Conservation (phyloP, 2,329 filamentous ascomycete species). For the Nigrospora sphaerica region DNA sequence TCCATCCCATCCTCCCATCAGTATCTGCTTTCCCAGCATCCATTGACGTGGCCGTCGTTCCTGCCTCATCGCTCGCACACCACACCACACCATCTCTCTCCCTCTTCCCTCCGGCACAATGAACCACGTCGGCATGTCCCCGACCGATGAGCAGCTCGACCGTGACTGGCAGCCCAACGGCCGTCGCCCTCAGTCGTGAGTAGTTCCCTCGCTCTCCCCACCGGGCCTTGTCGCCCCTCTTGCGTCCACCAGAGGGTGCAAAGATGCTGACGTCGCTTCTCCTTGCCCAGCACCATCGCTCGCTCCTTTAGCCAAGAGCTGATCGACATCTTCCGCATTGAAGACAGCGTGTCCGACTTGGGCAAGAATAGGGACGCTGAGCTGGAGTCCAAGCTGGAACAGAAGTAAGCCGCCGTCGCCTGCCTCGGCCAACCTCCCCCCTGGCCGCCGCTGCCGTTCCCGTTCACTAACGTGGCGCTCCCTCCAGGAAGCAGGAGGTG, state of each 20-base stretch:
- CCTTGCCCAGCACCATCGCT: slow-evolving; percentile 65
- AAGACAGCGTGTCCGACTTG: slow-evolving; percentile 67
- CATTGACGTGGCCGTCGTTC: background rate
- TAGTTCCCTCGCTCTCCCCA: slow-evolving; percentile 31
- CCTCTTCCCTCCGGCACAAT: background rate
- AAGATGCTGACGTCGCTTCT: slow-evolving; percentile 10
- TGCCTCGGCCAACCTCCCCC: background rate
- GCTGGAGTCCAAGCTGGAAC: too few relatives aligned
- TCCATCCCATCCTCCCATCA: too few relatives aligned
- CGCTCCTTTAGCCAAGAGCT: slow-evolving; percentile 80
- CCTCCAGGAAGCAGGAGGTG: slow-evolving; percentile 71
- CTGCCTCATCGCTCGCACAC: background rate
- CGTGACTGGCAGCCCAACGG: slow-evolving; percentile 74
- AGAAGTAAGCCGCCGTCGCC: too few relatives aligned
- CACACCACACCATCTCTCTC: background rate
- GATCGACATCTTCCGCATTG: slow-evolving; percentile 83
- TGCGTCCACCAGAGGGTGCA: background rate
- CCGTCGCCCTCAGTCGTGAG: slow-evolving; percentile 77
- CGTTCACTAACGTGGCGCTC: background rate
- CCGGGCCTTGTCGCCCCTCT: background rate
- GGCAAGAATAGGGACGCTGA: slow-evolving; percentile 35
- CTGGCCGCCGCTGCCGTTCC: background rate
- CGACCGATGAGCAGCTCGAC: slow-evolving; percentile 63
- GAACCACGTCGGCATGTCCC: slow-evolving; percentile 19
- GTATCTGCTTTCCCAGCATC: too few relatives aligned